Conservation (phyloP, 2,329 filamentous ascomycete species). For the Cercospora brassicicola region DNA sequence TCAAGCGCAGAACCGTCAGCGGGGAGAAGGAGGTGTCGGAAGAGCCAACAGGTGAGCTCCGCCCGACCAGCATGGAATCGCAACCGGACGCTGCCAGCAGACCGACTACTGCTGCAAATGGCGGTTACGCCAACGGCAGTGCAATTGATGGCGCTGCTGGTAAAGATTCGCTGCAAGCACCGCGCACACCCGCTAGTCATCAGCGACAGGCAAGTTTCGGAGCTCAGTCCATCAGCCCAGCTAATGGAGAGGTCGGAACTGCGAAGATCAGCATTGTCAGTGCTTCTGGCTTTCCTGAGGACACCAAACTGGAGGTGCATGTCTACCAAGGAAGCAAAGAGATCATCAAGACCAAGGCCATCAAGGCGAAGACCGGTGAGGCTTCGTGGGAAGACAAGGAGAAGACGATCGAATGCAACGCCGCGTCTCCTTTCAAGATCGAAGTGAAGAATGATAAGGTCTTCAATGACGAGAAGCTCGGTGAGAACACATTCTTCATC, state of each 20-base stretch:
- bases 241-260: conserved; percentile 62
- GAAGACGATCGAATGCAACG: conserved; percentile 67
- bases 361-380: conserved; percentile 68
- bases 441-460: conserved; percentile 81
- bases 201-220: conserved; percentile 50
- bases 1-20: conserved; percentile 69
- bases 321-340: conserved; percentile 61
- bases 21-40: conserved; percentile 45
- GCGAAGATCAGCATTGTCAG: conserved; percentile 79
- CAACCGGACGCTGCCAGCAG: conserved; percentile 21
- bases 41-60: conserved; percentile 28
- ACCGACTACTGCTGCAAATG: conserved; percentile 25
- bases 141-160: conserved; percentile 29
- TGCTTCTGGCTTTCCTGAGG: conserved; percentile 69
- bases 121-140: conserved; percentile 21
- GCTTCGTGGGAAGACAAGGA: conserved; percentile 63
- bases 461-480: conserved; percentile 81
- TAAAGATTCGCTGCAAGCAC: conserved; percentile 30
- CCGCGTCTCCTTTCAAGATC: conserved; percentile 83
- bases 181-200: conserved; percentile 41
- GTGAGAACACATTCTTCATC: conserved; percentile 87
- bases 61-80: conserved; percentile 35
- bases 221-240: conserved; percentile 28
- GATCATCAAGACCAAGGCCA: conserved; percentile 87
- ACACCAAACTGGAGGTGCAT: conserved; percentile 40